Percentiles rank a stretch among this genome's conserved stretches.
Conservation (phyloP, 805 yeast species). For the Danielozyma ontarioensis region DNA sequence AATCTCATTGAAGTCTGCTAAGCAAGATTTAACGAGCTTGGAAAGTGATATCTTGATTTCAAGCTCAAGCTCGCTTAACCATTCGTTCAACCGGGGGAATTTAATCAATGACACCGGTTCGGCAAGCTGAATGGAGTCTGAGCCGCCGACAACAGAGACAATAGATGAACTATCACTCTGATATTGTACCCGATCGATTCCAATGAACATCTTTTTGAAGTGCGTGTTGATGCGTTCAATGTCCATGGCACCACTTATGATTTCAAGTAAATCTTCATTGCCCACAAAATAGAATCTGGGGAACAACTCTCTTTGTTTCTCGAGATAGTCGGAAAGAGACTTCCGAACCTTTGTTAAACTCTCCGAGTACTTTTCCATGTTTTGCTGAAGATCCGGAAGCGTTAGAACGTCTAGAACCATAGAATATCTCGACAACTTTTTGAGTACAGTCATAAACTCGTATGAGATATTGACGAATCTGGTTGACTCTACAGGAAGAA, state of each 20-base stretch:
- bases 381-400: constrained; percentile 42
- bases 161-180: constrained; percentile 32
- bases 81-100: constrained; percentile 46
- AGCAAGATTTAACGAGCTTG: constrained; percentile 20
- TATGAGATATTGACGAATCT: constrained; percentile 59
- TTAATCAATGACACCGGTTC: constrained; percentile 40
- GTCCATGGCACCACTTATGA: constrained; percentile 63
- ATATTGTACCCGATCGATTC: constrained; percentile 42
- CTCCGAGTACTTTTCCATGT: constrained; percentile 48
- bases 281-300: constrained; percentile 87
- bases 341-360: constrained; percentile 54
- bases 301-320: constrained; percentile 67
- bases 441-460: constrained; percentile 53
- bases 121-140: constrained; percentile 44
- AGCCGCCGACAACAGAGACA: constrained; percentile 39
- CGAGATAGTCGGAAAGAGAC: constrained; percentile 73
- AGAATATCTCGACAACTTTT: constrained; percentile 43
- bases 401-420: constrained; percentile 51
- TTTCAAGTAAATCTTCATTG: constrained; percentile 81
- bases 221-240: constrained; percentile 48
- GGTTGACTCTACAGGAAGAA: constrained; percentile 65
- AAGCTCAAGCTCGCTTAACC: constrained; percentile 57
- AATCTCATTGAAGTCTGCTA: constrained; percentile 9
- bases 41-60: constrained; percentile 49
- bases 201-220: constrained; percentile 67